phyloP scores from a whole-genome alignment of 805 yeast species.

The Saccharomyces jurei region DNA sequence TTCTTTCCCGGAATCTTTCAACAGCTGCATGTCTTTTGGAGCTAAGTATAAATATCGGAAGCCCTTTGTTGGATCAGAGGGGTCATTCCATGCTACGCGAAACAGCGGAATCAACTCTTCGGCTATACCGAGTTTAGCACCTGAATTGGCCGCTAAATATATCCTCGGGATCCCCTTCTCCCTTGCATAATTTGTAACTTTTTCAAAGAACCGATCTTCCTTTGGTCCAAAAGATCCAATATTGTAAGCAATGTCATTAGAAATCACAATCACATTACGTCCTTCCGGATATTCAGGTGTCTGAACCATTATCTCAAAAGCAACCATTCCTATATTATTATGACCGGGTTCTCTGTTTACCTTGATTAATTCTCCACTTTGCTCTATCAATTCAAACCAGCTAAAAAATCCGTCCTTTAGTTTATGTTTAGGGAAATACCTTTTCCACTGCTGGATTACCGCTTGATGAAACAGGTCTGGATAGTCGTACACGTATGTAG shows the following conservation, averaged over 20 bases:
- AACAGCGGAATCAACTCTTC: slow-evolving; percentile 82
- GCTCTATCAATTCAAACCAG: slow-evolving; percentile 73
- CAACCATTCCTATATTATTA: slow-evolving; percentile 91
- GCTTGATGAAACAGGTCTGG: slow-evolving; percentile 97
- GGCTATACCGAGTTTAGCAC: slow-evolving; percentile 95
- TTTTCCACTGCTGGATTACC: slow-evolving; percentile 75
- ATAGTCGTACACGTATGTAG: slow-evolving; percentile 97
- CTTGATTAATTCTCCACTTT: slow-evolving; percentile 62
- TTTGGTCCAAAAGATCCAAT: slow-evolving; percentile 96
- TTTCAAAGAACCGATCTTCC: slow-evolving; percentile 82
- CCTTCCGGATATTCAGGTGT: slow-evolving; percentile 95
- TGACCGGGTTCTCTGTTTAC: slow-evolving; percentile 92
- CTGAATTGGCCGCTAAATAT: slow-evolving; percentile 92
- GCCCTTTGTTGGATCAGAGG: slow-evolving; percentile 66
- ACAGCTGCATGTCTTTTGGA: slow-evolving; percentile 47
- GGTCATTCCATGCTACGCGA: slow-evolving; percentile 85
- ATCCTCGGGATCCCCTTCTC: slow-evolving; percentile 84
- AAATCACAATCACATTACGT: slow-evolving; percentile 79
- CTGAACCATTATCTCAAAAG: slow-evolving; percentile 79
- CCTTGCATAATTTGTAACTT: slow-evolving; percentile 84
- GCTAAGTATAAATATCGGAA: slow-evolving; percentile 78
- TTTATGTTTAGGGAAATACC: slow-evolving; percentile 44
- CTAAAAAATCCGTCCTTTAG: slow-evolving; percentile 58
- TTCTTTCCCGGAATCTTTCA: slow-evolving; percentile 50
- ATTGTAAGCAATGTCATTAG: slow-evolving; percentile 91